Evolutionary conservation across 192 early-diverging fungal species (phyloP), one percentile per base, ranked within the genome.

Genomic region (Coemansia sp.): DNA sequence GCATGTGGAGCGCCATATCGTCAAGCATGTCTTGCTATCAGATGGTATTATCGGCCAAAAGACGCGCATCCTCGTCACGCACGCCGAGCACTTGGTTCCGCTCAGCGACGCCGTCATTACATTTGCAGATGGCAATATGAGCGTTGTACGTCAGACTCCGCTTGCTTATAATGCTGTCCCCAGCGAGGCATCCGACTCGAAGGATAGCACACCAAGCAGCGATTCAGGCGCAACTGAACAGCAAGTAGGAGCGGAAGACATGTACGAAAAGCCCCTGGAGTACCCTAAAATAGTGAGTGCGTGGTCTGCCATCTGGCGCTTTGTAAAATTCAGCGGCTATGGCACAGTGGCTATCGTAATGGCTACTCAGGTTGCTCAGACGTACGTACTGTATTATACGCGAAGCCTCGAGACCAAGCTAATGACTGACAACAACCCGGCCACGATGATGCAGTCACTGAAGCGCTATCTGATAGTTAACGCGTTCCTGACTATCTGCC

Each of bases 31-130:
- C 59, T 27, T 85, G 65, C 57, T 38, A 0, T 25, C 32, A 10
- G 64, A 59, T 62, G 87, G 71, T 0, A 79, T 58, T 11, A 82
- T 68, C 15, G 31, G 47, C 3, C 46, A 54, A 15, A 80, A 85
- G 29, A 84, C 87, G 1, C 73, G 84, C 0, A 65, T 91, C 11
- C 72, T 88, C 1, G 79, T 89, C 38, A 87, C 89, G 2, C 87
- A 89, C 69, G 79, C 82, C 12, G 54, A 59, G 27, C 77, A 79
- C 53, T 25, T 79, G 3, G 56, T 78, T 12, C 76, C 70, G 0
- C 39, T 78, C 14, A 59, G 59, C 19, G 45, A 61, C 63, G 61
- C 37, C 40, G 53, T 78, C 0, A 57, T 78, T 47, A 66, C 58
- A 1, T 27, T 78, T 25, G 40, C 40, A 8, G 37, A 66, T 10